A percentile compares a stretch with the other conserved stretches of the same genome.
Evolutionary conservation across 1,284 basidiomycete species (phyloP).

Genomic region (Cutaneotrichosporon sp.): DNA sequence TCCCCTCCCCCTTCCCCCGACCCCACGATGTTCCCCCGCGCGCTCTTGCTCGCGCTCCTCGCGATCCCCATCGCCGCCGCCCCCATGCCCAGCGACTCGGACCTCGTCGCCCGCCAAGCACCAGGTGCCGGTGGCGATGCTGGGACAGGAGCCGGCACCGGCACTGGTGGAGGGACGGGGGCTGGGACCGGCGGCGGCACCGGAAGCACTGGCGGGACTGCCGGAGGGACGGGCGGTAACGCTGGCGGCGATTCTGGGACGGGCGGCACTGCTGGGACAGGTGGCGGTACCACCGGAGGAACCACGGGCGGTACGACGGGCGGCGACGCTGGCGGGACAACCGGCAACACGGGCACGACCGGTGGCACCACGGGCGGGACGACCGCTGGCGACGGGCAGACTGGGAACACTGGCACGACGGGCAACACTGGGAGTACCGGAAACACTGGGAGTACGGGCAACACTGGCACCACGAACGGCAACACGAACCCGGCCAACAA

Average conservation of each 20-base stretch:
- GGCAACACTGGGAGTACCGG: not conserved
- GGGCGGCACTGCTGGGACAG: not conserved
- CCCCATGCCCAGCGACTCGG: not conserved
- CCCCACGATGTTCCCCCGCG: not conserved
- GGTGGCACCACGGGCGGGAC: not conserved
- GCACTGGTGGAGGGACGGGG: not conserved
- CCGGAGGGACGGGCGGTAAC: not conserved
- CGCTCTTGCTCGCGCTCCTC: slow-evolving; percentile 1
- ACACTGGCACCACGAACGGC: not conserved
- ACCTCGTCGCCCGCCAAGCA: not conserved
- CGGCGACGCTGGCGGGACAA: not conserved
- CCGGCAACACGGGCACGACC: not conserved
- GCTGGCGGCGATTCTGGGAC: not conserved
- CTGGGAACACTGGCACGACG: not conserved
- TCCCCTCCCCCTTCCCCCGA: not conserved
- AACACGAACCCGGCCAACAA: not conserved
- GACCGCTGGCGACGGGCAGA: too few relatives aligned
- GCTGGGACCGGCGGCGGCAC: not conserved
- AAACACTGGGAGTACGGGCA: not conserved
- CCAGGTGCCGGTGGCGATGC: not conserved
- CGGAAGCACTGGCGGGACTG: not conserved
- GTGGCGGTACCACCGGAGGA: too few relatives aligned
- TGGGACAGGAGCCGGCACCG: not conserved
- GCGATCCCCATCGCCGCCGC: not conserved
- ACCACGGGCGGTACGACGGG: too few relatives aligned